Evolutionary conservation across 371 early-diverging fungal species (phyloP), one percentile per base, ranked within the genome.

Genomic region (Parasitella parasitica): DNA sequence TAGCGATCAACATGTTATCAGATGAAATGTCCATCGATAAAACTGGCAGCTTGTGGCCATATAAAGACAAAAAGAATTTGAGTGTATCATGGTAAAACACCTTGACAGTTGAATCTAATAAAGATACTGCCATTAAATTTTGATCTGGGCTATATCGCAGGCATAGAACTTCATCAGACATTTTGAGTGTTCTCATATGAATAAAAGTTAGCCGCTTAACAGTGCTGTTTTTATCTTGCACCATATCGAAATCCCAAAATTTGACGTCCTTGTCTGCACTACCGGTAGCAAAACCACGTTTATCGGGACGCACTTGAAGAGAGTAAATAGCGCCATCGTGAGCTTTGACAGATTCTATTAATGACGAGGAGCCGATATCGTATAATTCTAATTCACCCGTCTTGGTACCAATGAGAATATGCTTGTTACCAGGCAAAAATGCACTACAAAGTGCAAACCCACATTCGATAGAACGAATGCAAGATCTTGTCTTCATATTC

Each of bases 1-100:
- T 95, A 26, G 92, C 91, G 68, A 98, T 84, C 64, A 97, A 71
- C 27, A 85, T 84, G 63, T 85, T 91, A 71, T 97, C 98, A 0
- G 93, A 92, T 2, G 97, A 96, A 59, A 98, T 97, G 67, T 97
- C 98, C 91, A 98, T 92, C 15, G 92, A 89, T 43, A 94, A 75
- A 5, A 96, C 97, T 0, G 98, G 98, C 63, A 82, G 77, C 59
- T 95, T 96, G 79, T 98, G 98, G 11, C 98, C 98, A 73, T 98
- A 98, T 18, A 98, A 79, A 3, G 94, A 94, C 46, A 98, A 77
- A 73, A 91, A 96, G 78, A 97, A 96, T 70, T 97, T 97, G 68
- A 98, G 91, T 7, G 96, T 89, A 71, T 98, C 98, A 34, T 86
- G 86, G 68, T 93, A 96, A 64, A 97, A 97, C 56, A 98, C 91